Conservation (phyloP, 164 flowering plant genomes). For the Umbellularia californica region DNA sequence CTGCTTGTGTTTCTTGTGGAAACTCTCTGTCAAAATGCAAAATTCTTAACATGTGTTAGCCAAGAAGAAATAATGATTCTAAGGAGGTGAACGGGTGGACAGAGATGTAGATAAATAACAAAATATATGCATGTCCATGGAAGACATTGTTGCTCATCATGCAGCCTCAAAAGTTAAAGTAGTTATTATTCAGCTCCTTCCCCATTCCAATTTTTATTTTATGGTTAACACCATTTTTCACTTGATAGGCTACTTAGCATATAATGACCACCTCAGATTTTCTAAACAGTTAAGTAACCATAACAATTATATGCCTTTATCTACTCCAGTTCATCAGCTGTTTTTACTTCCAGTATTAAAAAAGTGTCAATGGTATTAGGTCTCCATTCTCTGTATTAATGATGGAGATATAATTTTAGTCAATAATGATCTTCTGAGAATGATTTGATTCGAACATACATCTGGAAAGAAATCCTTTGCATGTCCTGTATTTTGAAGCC, state of each 20-base stretch:
- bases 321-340: neutral
- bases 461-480: constrained; percentile 38
- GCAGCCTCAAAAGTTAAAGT: neutral
- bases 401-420: neutral
- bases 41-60: no score
- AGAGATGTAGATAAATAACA: neutral
- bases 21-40: no score
- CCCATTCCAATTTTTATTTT: neutral
- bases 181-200: neutral
- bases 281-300: neutral
- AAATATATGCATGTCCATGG: neutral
- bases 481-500: constrained; percentile 72
- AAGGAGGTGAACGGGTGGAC: neutral
- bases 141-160: neutral
- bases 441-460: constrained; percentile 29
- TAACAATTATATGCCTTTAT: neutral
- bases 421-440: neutral
- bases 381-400: neutral
- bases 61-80: no score
- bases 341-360: neutral
- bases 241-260: neutral
- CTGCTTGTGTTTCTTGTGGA: no score
- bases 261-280: neutral
- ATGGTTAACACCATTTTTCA: neutral
- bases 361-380: neutral